Base-by-base conservation (phyloP, 2,329 filamentous ascomycete species). In the Penicillium sp. region DNA sequence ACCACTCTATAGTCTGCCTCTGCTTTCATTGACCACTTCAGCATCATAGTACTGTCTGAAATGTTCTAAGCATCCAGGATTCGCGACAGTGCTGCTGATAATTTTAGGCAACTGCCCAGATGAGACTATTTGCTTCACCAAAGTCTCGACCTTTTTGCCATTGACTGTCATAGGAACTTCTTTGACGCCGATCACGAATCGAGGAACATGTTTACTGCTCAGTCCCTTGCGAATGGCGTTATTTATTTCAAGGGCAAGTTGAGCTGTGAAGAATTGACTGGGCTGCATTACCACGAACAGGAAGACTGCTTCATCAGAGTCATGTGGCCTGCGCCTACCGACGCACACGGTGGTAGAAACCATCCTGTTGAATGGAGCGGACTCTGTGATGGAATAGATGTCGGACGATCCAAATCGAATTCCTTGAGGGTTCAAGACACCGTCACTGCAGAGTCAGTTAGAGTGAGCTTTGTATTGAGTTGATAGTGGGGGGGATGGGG, bases 341-440 rank as follows among this genome's bases (percentile, higher is more conserved):
- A 61, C 44, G 21, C 60, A 62, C 3, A 66, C n/a, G 9, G 60
- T 64, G 1, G 54, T 29, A 7, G 58, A 64, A 9, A 66, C 49
- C 7, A 58, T 31, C 10, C 60, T 45, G 54, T 71, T 77, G 59
- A 77, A 74, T 1, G 70, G 64, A 1, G 75, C 69, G 3, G 71
- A 71, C 60, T 81, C 78, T n/a, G 77, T 74, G 46, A 82, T 75
- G n/a, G 73, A 69, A 67, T 82, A 81, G 52, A 81, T 78, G 62
- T 81, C 79, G 1, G 72, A 70, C 11, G 70, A 75, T 21, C 79
- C 79, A 53, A 81, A 81, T 26, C 79, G 75, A 54, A 81, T 77
- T 7, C 79, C 79, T 13, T 73, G 75, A 1, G 79, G 79, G 58
- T 81, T 81, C 21, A 81, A 67, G 1, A 80, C 78, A 7, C 78